Evolutionary conservation across 139 green algal species (phyloP).

Genomic region (Astrephomene gubernaculifera): DNA sequence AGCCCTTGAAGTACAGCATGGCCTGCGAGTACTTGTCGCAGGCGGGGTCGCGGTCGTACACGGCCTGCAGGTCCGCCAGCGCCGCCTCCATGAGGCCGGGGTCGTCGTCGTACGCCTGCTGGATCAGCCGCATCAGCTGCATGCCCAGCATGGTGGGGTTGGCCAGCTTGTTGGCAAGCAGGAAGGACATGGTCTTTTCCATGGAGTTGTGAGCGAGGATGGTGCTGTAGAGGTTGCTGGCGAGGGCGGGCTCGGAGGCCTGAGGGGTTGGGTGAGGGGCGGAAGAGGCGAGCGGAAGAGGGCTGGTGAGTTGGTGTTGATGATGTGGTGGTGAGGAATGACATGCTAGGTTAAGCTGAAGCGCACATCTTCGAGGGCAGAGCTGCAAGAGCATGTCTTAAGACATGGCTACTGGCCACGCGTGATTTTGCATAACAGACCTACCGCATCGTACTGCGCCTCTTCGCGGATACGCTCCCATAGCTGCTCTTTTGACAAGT

Average conservation of each 20-base stretch:
- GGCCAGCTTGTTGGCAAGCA: slow-evolving; percentile 96
- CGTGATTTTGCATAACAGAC: too few species aligned
- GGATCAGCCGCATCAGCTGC: slow-evolving; percentile 79
- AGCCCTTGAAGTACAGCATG: slow-evolving; percentile 97
- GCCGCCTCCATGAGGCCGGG: slow-evolving; percentile 70
- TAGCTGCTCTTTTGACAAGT: slow-evolving; percentile 67
- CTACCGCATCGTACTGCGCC: slow-evolving; percentile 61
- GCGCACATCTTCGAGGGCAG: too few species aligned
- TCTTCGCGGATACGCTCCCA: slow-evolving; percentile 77
- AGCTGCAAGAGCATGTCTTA: too few species aligned
- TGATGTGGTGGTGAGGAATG: too few species aligned
- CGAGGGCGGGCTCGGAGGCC: slow-evolving; percentile 86
- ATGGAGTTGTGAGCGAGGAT: slow-evolving; percentile 90
- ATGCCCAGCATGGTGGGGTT: slow-evolving; percentile 87
- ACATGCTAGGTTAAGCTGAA: too few species aligned
- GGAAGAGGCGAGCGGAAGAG: background rate
- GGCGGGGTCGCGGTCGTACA: slow-evolving; percentile 85
- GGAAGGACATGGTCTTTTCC: slow-evolving; percentile 85
- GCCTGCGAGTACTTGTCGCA: slow-evolving; percentile 84
- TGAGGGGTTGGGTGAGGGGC: slow-evolving; percentile 21
- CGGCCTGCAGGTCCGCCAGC: slow-evolving; percentile 81
- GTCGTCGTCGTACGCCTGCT: slow-evolving; percentile 58
- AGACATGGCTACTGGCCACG: too few species aligned
- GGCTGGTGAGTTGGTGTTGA: too few species aligned
- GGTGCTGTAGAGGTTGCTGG: slow-evolving; percentile 89